Evolutionary conservation across 192 early-diverging fungal genomes (phyloP).

Genomic region (Backusella liffmaniae): DNA sequence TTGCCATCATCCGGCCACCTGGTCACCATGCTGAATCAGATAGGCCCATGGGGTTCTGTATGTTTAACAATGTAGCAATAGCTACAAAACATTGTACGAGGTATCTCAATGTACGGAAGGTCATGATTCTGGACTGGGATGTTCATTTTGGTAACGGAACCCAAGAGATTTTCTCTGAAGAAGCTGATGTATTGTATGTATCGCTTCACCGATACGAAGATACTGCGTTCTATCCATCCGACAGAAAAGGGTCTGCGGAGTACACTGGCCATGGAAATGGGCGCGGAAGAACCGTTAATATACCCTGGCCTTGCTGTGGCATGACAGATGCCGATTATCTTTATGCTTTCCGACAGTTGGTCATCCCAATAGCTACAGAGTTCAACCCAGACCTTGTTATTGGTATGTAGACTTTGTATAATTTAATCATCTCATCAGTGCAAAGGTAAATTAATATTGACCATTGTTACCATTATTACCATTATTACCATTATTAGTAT

Average conservation of each 20-base stretch:
- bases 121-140: constrained; percentile 93
- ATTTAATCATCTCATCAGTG: background rate
- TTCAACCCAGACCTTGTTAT: constrained; percentile 83
- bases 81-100: constrained; percentile 64
- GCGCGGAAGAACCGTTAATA: constrained; percentile 78
- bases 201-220: constrained; percentile 87
- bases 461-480: background rate
- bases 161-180: constrained; percentile 75
- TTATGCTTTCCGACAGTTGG: constrained; percentile 71
- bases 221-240: constrained; percentile 75
- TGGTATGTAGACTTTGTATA: constrained; percentile 25
- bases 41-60: constrained; percentile 83
- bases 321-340: constrained; percentile 88
- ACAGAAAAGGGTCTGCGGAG: constrained; percentile 52
- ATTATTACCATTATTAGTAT: constrained; percentile 45
- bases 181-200: constrained; percentile 79
- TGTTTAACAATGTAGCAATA: constrained; percentile 89
- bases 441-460: background rate
- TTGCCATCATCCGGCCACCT: constrained; percentile 90
- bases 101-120: constrained; percentile 44
- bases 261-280: constrained; percentile 57
- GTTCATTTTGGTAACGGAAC: constrained; percentile 97
- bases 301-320: constrained; percentile 77
- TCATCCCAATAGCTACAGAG: constrained; percentile 83
- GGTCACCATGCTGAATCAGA: constrained; percentile 89